Evolutionary conservation across 108 stramenopile genomes (phyloP).

Genomic region (Aureococcus anophagefferens): DNA sequence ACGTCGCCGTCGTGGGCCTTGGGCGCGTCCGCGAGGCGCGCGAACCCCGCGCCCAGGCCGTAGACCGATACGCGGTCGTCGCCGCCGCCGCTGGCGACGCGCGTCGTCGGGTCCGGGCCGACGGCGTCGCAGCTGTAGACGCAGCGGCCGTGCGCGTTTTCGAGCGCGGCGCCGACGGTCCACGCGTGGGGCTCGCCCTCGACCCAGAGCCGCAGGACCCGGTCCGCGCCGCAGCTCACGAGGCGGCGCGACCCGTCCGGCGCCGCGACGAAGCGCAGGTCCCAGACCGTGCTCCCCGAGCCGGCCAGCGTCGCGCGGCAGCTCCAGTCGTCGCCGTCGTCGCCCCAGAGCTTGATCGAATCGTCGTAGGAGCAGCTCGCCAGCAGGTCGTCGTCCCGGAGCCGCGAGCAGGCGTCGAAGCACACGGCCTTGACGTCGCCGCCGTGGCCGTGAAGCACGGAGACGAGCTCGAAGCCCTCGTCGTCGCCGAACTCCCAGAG

Average conservation of each 20-base stretch:
- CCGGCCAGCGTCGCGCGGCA: slow-evolving; percentile 63
- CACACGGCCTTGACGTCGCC: slow-evolving; percentile 84
- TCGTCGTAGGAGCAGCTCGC: slow-evolving; percentile 80
- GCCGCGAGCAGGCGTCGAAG: slow-evolving; percentile 65
- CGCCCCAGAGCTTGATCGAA: slow-evolving; percentile 80
- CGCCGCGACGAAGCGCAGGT: slow-evolving; percentile 53
- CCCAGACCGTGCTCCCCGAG: slow-evolving; percentile 79
- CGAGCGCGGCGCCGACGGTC: slow-evolving; percentile 33
- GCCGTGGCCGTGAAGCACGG: slow-evolving; percentile 86
- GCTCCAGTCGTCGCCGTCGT: slow-evolving; percentile 89
- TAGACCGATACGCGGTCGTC: slow-evolving; percentile 73
- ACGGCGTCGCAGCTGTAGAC: slow-evolving; percentile 68
- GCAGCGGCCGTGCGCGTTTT: slow-evolving; percentile 52
- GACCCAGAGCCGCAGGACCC: slow-evolving; percentile 27
- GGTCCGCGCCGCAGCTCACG: slow-evolving; percentile 32
- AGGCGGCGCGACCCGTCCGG: slow-evolving; percentile 15
- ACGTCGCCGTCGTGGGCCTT: slow-evolving; percentile 74
- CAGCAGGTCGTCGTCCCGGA: slow-evolving; percentile 71
- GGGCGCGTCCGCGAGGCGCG: slow-evolving; percentile 8
- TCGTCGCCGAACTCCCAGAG: slow-evolving; percentile 72
- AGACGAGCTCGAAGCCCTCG: slow-evolving; percentile 76
- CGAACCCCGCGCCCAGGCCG: slow-evolving; percentile 48
- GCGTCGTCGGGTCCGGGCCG: too few species aligned
- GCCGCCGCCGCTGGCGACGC: slow-evolving; percentile 68
- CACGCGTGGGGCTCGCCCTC: slow-evolving; percentile 6